Conservation (phyloP, 352 stramenopile species). For the Phytophthora palmivora region DNA sequence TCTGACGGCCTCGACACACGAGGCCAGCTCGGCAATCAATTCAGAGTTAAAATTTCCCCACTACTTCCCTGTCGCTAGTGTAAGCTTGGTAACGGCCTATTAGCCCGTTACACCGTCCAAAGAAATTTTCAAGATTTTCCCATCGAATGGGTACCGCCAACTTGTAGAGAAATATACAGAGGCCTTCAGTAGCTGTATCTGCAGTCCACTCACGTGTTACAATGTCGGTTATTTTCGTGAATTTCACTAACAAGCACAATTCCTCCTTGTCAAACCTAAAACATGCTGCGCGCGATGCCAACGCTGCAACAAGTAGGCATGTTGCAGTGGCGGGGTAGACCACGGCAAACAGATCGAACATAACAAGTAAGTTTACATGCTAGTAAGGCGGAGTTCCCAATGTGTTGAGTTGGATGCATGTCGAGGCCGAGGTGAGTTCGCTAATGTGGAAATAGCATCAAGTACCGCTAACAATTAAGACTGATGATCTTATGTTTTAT, state of each 20-base stretch:
- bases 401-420: neutral
- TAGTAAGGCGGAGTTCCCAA: too few species aligned
- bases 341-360: neutral
- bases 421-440: too few species aligned
- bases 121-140: neutral
- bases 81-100: too few species aligned
- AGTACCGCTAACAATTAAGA: neutral
- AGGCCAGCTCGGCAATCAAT: too few species aligned
- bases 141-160: neutral
- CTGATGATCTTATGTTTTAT: neutral
- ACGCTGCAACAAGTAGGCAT: too few species aligned
- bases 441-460: too few species aligned
- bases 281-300: neutral
- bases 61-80: too few species aligned
- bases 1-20: too few species aligned
- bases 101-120: too few species aligned
- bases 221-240: neutral
- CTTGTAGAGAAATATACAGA: constrained; percentile 4
- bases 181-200: neutral
- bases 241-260: neutral
- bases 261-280: constrained; percentile 15
- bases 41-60: too few species aligned
- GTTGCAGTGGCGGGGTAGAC: constrained; percentile 5
- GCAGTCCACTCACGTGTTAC: neutral
- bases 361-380: neutral